A percentile compares a stretch with the other conserved stretches of the same genome.
These are phyloP conservation scores for Lactifluus rugatus DNA, from an alignment of 768 basidiomycete species.

Conservation along the genomic window DNA sequence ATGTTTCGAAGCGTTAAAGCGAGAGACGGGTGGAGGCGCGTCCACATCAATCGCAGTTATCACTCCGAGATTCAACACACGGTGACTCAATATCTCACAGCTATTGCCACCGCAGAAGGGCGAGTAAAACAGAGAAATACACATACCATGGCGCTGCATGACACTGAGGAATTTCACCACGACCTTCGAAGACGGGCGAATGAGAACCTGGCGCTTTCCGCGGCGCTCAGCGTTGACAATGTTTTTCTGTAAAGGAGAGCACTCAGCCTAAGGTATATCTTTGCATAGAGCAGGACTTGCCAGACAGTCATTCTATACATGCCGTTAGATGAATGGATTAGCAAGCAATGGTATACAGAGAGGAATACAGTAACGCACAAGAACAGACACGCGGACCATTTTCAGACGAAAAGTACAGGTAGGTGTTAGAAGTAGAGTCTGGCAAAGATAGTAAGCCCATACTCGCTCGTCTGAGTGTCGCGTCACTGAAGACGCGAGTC, in stretches of 20 bases:
- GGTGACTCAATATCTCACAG: not conserved
- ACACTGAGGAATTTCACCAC: conserved; percentile 95
- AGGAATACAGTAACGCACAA: conserved; percentile 33
- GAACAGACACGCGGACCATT: conserved; percentile 87
- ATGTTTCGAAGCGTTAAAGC: conserved; percentile 84
- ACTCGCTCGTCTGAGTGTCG: conserved; percentile 76
- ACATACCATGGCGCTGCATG: conserved; percentile 97
- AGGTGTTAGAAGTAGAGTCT: conserved; percentile 18
- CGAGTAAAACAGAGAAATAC: not conserved
- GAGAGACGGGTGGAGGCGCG: conserved; percentile 49
- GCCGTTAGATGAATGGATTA: not conserved
- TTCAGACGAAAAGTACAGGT: conserved; percentile 25
- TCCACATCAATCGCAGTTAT: conserved; percentile 80
- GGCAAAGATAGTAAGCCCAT: conserved; percentile 25
- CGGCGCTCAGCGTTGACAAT: conserved; percentile 99
- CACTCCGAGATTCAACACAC: conserved; percentile 42
- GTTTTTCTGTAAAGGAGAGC: conserved; percentile 59
- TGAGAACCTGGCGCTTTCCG: conserved; percentile 98
- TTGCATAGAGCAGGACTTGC: conserved; percentile 24
- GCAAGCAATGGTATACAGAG: not conserved
- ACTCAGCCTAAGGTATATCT: not conserved
- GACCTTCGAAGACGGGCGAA: conserved; percentile 96
- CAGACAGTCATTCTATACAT: conserved; percentile 50
- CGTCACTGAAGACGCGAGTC: conserved; percentile 70
- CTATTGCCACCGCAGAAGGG: not conserved